Evolutionary conservation across 495 filamentous ascomycete species (phyloP).

Genomic region (Trichoderma virens): DNA sequence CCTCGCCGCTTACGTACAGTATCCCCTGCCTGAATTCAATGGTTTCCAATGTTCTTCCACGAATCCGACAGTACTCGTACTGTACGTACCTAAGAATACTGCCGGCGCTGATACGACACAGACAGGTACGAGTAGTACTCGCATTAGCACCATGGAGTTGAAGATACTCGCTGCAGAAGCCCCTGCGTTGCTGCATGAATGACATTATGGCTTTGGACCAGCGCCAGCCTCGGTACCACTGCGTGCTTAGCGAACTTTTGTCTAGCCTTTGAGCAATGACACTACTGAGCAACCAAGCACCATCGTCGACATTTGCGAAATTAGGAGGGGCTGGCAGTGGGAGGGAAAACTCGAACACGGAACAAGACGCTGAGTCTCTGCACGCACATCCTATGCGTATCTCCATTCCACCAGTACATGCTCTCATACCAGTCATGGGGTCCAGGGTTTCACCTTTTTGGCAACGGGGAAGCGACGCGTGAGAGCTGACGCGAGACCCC

Average conservation of each 20-base stretch:
- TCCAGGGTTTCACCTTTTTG: not conserved
- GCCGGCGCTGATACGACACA: too few relatives aligned
- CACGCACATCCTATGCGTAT: not conserved
- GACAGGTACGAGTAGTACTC: too few relatives aligned
- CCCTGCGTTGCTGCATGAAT: constrained; percentile 7
- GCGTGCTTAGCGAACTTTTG: constrained; percentile 3
- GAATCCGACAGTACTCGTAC: too few relatives aligned
- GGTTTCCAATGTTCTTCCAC: too few relatives aligned
- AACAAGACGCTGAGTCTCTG: not conserved
- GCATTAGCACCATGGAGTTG: not conserved
- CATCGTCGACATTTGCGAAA: too few relatives aligned
- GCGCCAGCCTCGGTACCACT: not conserved
- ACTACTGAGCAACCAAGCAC: not conserved
- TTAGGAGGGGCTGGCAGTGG: too few relatives aligned
- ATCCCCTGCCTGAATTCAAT: too few relatives aligned
- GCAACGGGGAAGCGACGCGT: constrained; percentile 3
- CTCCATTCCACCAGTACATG: constrained; percentile 1
- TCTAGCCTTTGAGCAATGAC: not conserved
- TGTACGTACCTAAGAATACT: too few relatives aligned
- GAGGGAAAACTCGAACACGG: not conserved
- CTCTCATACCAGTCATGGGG: constrained; percentile 1
- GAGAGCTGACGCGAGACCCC: constrained; percentile 2
- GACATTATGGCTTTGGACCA: not conserved
- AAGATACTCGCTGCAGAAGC: not conserved
- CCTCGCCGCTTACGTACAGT: not conserved